phyloP scores from a whole-genome alignment of 805 yeast species.

The Aciculoconidium aculeatum region DNA sequence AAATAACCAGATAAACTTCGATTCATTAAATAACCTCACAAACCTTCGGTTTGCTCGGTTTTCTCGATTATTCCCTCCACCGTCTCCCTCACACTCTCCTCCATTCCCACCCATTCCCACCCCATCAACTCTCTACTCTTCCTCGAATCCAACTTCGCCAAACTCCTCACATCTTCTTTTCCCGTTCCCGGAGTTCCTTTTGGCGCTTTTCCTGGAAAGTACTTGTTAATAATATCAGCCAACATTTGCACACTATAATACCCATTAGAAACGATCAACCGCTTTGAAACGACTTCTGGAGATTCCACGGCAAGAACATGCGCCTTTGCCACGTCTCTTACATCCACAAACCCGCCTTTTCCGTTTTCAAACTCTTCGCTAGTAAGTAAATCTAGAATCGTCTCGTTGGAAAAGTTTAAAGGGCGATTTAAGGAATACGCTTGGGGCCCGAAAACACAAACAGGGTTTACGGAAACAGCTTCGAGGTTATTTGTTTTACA shows the following conservation, averaged over 20 bases:
- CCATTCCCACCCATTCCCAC: constrained; percentile 16
- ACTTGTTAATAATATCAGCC: constrained; percentile 22
- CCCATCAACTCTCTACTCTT: constrained; percentile 14
- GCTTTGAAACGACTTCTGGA: constrained; percentile 15
- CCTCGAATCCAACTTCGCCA: constrained; percentile 14
- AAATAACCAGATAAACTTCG: no score
- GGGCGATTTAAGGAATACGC: constrained; percentile 10
- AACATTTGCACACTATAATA: constrained; percentile 26
- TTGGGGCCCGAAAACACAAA: constrained; percentile 14
- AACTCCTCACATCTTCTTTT: constrained; percentile 18
- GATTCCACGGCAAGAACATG: constrained; percentile 29
- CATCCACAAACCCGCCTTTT: constrained; percentile 16
- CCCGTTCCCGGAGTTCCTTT: constrained; percentile 32
- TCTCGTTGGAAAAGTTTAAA: constrained; percentile 23
- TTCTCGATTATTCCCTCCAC: no score
- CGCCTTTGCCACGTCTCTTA: constrained; percentile 22
- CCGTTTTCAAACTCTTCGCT: no score
- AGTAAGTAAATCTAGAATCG: constrained; percentile 12
- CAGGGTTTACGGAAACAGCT: constrained; percentile 24
- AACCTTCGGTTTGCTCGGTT: no score
- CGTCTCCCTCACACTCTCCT: constrained; percentile 21
- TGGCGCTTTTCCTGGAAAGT: constrained; percentile 16
- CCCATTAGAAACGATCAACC: constrained; percentile 30
- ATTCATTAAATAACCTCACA: no score
- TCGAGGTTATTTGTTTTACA: constrained; percentile 4